These are phyloP conservation scores for Apiotrichum mycotoxinovorans DNA, from an alignment of 1,284 basidiomycete genomes.

Conservation along the genomic window DNA sequence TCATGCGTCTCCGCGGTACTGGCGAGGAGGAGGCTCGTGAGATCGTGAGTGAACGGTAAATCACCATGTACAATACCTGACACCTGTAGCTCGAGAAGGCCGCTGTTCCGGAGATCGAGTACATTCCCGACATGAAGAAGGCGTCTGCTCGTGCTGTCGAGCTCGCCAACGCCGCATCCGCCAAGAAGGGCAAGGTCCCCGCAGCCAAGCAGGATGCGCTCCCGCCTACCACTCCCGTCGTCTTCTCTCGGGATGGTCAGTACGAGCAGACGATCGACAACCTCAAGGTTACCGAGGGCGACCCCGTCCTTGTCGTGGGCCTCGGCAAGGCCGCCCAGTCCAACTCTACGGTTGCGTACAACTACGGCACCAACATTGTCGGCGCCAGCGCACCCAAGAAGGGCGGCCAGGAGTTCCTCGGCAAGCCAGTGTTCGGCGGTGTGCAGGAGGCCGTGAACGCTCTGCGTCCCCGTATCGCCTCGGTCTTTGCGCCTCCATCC, in stretches of 20 bases:
- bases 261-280: slow-evolving; percentile 74
- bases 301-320: slow-evolving; percentile 81
- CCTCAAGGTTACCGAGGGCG: slow-evolving; percentile 81
- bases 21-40: slow-evolving; percentile 24
- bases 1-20: slow-evolving; percentile 23
- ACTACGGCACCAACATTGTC: slow-evolving; percentile 85
- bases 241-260: slow-evolving; percentile 46
- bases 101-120: slow-evolving; percentile 13
- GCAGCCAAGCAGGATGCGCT: neutral
- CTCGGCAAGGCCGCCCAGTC: slow-evolving; percentile 23
- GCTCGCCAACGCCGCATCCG: neutral
- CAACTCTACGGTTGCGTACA: slow-evolving; percentile 15
- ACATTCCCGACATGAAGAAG: slow-evolving; percentile 19
- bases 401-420: slow-evolving; percentile 83
- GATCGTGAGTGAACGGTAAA: slow-evolving; percentile 13
- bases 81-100: neutral
- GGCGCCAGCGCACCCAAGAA: slow-evolving; percentile 93
- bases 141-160: slow-evolving; percentile 21
- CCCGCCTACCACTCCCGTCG: slow-evolving; percentile 7
- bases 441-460: slow-evolving; percentile 67
- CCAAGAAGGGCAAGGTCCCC: neutral
- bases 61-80: neutral
- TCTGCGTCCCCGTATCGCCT: slow-evolving; percentile 20
- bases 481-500: slow-evolving; percentile 17
- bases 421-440: slow-evolving; percentile 82